Conservation (phyloP, 2,329 filamentous ascomycete species). For the Neoscytalidium dimidiatum region DNA sequence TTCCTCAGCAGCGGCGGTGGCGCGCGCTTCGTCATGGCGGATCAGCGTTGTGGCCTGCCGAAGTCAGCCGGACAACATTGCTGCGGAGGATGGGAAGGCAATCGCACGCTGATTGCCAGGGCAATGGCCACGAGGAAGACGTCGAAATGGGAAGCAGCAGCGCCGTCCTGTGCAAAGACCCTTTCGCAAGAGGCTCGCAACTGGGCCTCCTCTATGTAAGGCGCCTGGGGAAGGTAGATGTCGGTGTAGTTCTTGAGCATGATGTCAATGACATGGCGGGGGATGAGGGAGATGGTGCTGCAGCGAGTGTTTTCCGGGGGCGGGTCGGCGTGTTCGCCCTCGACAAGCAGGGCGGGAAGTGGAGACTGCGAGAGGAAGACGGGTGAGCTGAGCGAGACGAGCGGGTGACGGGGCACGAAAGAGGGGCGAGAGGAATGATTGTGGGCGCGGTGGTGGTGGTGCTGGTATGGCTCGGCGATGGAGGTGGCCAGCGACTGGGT, state of each 20-base stretch:
- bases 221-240: constrained; percentile 10
- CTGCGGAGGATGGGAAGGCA: neutral
- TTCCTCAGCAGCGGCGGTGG: constrained; percentile 11
- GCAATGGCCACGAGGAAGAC: constrained; percentile 15
- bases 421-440: neutral
- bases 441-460: neutral
- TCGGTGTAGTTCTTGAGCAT: constrained; percentile 19
- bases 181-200: constrained; percentile 5
- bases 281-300: constrained; percentile 18
- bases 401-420: neutral
- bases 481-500: constrained; percentile 6
- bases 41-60: constrained; percentile 3
- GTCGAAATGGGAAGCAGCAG: neutral
- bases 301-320: neutral
- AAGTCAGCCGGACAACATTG: neutral
- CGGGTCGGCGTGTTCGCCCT: neutral
- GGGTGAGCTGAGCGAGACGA: constrained; percentile 1
- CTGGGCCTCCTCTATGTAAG: constrained; percentile 4
- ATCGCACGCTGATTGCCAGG: constrained; percentile 10
- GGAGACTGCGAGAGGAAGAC: constrained; percentile 12
- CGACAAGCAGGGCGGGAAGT: neutral
- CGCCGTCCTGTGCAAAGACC: neutral
- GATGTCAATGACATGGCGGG: constrained; percentile 18
- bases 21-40: constrained; percentile 14
- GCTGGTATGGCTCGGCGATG: neutral